A percentile compares a stretch with the other conserved stretches of the same genome.
Evolutionary conservation across 768 basidiomycete species (phyloP).

Genomic region (Xerocomellus amylosporus): DNA sequence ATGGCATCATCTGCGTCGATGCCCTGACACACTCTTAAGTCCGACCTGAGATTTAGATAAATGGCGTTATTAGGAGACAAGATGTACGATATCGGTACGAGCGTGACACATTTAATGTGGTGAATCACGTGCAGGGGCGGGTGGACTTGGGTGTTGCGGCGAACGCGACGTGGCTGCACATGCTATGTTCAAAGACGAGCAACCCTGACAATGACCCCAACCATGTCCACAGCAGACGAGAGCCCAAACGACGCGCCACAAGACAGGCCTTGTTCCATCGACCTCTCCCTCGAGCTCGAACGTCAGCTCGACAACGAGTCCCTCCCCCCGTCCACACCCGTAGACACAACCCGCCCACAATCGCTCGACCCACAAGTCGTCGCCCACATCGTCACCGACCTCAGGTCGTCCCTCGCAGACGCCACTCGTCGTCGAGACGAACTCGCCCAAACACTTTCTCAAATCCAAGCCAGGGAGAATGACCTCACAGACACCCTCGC

Average conservation of each 20-base stretch:
- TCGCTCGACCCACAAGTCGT: constrained; percentile 75
- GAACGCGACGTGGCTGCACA: constrained; percentile 10
- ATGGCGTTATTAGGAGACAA: not conserved
- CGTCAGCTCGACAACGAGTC: constrained; percentile 68
- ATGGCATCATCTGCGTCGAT: constrained; percentile 89
- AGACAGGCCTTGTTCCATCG: constrained; percentile 54
- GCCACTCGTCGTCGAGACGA: constrained; percentile 72
- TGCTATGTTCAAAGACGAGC: not conserved
- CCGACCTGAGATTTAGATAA: constrained; percentile 10
- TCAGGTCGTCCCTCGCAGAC: constrained; percentile 62
- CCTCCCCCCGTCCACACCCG: constrained; percentile 46
- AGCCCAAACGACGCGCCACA: constrained; percentile 15
- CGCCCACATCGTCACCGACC: constrained; percentile 70
- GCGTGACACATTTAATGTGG: no score
- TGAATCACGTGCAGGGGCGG: constrained; percentile 13
- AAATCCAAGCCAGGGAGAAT: constrained; percentile 52
- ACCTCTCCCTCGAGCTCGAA: constrained; percentile 78
- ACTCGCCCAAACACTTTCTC: constrained; percentile 49
- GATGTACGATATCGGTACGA: no score
- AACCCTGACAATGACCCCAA: constrained; percentile 2
- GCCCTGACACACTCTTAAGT: constrained; percentile 63
- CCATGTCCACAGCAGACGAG: constrained; percentile 33
- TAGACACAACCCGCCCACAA: constrained; percentile 36
- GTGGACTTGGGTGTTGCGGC: not conserved
- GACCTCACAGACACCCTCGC: constrained; percentile 61